Percentiles rank a stretch among this genome's conserved stretches.
These are phyloP conservation scores for Cyberlindnera subsufficiens DNA, from an alignment of 805 yeast species.

Conservation along the genomic window DNA sequence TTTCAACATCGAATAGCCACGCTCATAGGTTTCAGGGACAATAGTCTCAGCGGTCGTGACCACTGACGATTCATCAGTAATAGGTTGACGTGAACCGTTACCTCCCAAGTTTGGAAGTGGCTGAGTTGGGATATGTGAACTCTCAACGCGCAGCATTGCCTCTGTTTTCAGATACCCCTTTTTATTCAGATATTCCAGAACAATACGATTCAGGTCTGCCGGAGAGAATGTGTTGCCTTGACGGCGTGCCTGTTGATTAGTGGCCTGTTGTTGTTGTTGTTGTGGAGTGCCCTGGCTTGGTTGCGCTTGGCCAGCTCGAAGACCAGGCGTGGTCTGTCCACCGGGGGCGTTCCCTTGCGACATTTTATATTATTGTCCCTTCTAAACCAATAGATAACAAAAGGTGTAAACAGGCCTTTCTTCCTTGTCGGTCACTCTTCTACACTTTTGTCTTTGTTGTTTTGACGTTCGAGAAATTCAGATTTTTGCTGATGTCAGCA, in stretches of 20 bases:
- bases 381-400: no score
- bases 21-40: conserved; percentile 60
- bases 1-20: conserved; percentile 74
- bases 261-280: conserved; percentile 7
- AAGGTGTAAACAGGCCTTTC: no score
- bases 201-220: conserved; percentile 87
- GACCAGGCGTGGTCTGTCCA: neutral
- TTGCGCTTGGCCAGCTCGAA: neutral
- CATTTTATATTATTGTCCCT: no score
- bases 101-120: conserved; percentile 29
- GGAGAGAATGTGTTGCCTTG: conserved; percentile 51
- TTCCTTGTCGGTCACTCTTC: no score
- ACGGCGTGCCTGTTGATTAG: conserved; percentile 17
- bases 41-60: conserved; percentile 21
- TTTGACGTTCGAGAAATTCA: no score
- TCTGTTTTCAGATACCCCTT: conserved; percentile 95
- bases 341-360: neutral
- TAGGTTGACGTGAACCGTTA: conserved; percentile 12
- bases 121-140: conserved; percentile 53
- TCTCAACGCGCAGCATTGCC: conserved; percentile 86
- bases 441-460: no score
- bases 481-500: no score
- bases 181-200: conserved; percentile 84
- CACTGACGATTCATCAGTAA: conserved; percentile 14
- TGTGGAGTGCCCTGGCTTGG: neutral